phyloP scores from a whole-genome alignment of 1,284 basidiomycete species.

The Ceratobasidium theobromae region DNA sequence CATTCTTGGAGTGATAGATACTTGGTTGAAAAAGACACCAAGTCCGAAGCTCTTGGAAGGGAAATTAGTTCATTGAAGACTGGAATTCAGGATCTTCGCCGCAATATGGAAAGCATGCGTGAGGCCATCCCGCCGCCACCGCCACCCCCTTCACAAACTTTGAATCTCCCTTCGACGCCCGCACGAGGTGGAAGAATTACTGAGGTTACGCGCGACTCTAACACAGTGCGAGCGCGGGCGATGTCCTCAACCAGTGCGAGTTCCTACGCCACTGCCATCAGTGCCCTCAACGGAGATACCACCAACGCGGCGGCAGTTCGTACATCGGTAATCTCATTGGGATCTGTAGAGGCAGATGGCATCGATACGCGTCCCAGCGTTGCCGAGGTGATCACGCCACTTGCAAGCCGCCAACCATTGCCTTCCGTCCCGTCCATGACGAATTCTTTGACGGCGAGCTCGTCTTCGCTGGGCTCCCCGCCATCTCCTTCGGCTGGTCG shows the following conservation, averaged over 20 bases:
- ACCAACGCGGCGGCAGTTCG: slow-evolving; percentile 16
- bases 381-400: slow-evolving; percentile 21
- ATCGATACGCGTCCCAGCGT: slow-evolving; percentile 27
- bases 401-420: slow-evolving; percentile 19
- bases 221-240: slow-evolving; percentile 5
- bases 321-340: slow-evolving; percentile 19
- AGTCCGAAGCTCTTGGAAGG: slow-evolving; percentile 44
- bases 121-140: slow-evolving; percentile 13
- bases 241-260: slow-evolving; percentile 29
- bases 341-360: slow-evolving; percentile 26
- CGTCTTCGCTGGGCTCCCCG: slow-evolving; percentile 14
- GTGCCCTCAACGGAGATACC: slow-evolving; percentile 23
- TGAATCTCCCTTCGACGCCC: slow-evolving; percentile 6
- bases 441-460: background rate
- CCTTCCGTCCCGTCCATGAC: slow-evolving; percentile 13
- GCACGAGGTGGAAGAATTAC: slow-evolving; percentile 6
- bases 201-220: slow-evolving; percentile 7
- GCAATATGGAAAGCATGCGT: slow-evolving; percentile 17
- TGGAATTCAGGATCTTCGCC: slow-evolving; percentile 25
- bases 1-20: slow-evolving; percentile 28
- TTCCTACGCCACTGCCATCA: slow-evolving; percentile 26
- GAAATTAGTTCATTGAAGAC: slow-evolving; percentile 37
- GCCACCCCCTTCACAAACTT: background rate
- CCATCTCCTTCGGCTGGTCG: slow-evolving; percentile 1
- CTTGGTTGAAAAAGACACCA: slow-evolving; percentile 71